These are phyloP conservation scores for Gossypium mustelinum DNA, from an alignment of 345 rosid genomes.

Conservation along the genomic window DNA sequence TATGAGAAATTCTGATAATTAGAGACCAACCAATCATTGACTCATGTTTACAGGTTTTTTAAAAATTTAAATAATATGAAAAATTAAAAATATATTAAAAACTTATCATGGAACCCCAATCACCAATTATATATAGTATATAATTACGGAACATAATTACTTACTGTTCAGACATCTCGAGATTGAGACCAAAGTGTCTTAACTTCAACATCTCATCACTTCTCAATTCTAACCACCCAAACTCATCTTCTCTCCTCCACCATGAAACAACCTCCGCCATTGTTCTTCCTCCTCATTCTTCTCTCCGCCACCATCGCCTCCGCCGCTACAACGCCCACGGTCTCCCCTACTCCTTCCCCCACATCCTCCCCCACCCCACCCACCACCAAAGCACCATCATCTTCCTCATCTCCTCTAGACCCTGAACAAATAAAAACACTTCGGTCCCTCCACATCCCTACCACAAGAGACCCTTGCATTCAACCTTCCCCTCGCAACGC, in stretches of 20 bases:
- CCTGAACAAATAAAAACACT: slow-evolving; percentile 76
- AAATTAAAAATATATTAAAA: background rate
- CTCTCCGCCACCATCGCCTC: slow-evolving; percentile 19
- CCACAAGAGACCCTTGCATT: slow-evolving; percentile 59
- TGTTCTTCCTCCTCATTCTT: slow-evolving; percentile 26
- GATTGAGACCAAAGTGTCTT: background rate
- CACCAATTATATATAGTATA: background rate
- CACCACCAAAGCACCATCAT: slow-evolving; percentile 24
- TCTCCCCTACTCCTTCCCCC: slow-evolving; percentile 29
- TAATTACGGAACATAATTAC: background rate
- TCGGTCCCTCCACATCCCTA: slow-evolving; percentile 64
- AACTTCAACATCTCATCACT: slow-evolving; percentile 16
- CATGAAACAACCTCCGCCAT: slow-evolving; percentile 38
- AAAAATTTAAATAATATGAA: background rate
- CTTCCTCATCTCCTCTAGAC: slow-evolving; percentile 54
- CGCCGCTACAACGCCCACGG: slow-evolving; percentile 10
- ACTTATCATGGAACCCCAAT: background rate
- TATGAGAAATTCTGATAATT: background rate
- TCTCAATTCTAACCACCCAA: slow-evolving; percentile 11
- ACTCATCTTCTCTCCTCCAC: slow-evolving; percentile 23
- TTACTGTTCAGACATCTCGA: background rate
- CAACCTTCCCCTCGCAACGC: slow-evolving; percentile 39
- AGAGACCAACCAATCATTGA: background rate
- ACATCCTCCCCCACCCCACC: slow-evolving; percentile 23
- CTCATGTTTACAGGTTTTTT: background rate